Evolutionary conservation across 148 eudicot genomes (phyloP).

Genomic region (Cornus suecica): DNA sequence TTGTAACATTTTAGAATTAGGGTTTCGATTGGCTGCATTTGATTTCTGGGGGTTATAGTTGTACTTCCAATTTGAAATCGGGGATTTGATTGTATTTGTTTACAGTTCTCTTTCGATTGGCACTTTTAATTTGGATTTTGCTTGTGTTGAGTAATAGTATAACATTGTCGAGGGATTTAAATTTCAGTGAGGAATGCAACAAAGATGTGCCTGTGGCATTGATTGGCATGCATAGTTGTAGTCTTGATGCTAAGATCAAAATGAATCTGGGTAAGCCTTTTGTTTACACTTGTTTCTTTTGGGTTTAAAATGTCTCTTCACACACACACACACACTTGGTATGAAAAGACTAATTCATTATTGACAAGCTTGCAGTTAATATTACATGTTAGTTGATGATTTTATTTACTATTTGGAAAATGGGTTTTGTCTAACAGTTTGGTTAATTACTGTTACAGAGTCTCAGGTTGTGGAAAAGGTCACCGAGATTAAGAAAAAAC

Average conservation of each 20-base stretch:
- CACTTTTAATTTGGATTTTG: background rate
- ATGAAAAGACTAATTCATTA: background rate
- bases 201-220: conserved; percentile 75
- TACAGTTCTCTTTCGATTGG: background rate
- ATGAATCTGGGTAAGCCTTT: conserved; percentile 51
- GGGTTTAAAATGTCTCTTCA: no score
- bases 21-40: no score
- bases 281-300: background rate
- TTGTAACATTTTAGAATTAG: no score
- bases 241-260: conserved; percentile 70
- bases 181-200: conserved; percentile 66
- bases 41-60: no score
- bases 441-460: conserved; percentile 32
- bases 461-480: conserved; percentile 48
- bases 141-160: background rate
- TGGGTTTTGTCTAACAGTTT: background rate
- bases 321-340: no score
- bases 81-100: background rate
- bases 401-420: background rate
- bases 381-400: background rate
- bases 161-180: background rate
- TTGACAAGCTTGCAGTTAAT: background rate
- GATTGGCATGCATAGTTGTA: conserved; percentile 77
- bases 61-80: background rate
- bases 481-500: conserved; percentile 44